Evolutionary conservation across 768 basidiomycete genomes (phyloP), one percentile per base, ranked within the genome.

Genomic region (Collybia nuda): DNA sequence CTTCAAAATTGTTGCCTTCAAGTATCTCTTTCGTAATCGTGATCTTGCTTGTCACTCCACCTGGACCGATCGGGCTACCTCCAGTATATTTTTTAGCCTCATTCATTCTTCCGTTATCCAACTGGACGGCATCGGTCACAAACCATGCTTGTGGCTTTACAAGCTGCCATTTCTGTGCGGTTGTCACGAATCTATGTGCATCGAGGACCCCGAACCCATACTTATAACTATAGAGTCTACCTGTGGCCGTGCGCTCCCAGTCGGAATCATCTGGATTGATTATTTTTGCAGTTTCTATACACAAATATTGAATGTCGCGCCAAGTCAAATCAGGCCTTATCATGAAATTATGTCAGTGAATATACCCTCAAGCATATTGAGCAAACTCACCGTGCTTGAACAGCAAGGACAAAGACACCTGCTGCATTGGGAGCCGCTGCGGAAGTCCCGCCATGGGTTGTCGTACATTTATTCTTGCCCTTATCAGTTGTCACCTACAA

Each of bases 391-490:
- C 94, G 81, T 49, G 81, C 90, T 72, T 93, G 78, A 9, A 98
- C 74, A 4, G 93, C 92, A 4, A 99, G 80, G 15, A 93, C 90
- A 62, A 95, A 87, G 37, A 98, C 90, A 23, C 92, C 97, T 5
- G 86, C 94, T 21, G 90, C 96, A 56, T 98, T 90, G 5, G 97
- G 97, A 7, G 97, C 97, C 11, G 97, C 97, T 17, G 97, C 97
- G 15, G 96, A 98, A 1, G 97, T 99, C n/a, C 97, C 97, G 23
- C 96, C 96, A 59, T 99, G 97, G 0, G 69, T 77, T 22, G 75
- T 78, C 4, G 93, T 78, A 65, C 97, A 99, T 41, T 80, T 73
- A 56, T 88, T 81, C 64, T 88, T 81, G 18, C 95, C 95, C 40
- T 88, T 86, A 63, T 98, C 97, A 12, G 95, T 98, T 4, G 97